phyloP scores from a whole-genome alignment of 345 rosid genomes.

The Ailanthus altissimus region DNA sequence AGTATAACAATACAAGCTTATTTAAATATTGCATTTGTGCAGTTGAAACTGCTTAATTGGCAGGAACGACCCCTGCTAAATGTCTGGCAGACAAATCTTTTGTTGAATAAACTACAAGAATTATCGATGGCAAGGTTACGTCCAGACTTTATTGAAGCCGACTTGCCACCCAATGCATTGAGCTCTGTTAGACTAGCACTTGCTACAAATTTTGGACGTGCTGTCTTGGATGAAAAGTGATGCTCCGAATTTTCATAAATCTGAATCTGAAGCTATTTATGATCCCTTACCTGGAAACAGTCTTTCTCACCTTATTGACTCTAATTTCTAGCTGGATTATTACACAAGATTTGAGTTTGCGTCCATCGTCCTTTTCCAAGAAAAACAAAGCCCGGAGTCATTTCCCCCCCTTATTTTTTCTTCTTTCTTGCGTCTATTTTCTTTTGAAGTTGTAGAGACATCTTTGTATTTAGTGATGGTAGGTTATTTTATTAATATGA shows the following conservation, averaged over 20 bases:
- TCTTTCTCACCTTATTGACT: background rate
- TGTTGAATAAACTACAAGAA: slow-evolving; percentile 85
- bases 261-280: background rate
- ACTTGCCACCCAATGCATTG: slow-evolving; percentile 62
- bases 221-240: slow-evolving; percentile 64
- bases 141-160: slow-evolving; percentile 65
- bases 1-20: background rate
- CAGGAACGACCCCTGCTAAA: slow-evolving; percentile 62
- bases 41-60: slow-evolving; percentile 86
- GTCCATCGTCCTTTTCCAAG: background rate
- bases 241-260: background rate
- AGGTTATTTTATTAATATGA: too few species aligned
- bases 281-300: background rate
- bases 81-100: slow-evolving; percentile 63
- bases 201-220: slow-evolving; percentile 84
- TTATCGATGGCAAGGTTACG: slow-evolving; percentile 68
- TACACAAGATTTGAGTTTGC: background rate
- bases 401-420: background rate
- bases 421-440: too few species aligned
- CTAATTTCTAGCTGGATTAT: background rate
- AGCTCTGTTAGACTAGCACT: slow-evolving; percentile 76
- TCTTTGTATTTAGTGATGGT: too few species aligned
- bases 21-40: slow-evolving; percentile 22
- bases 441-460: too few species aligned
- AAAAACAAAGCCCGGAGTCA: background rate